Base-by-base conservation (phyloP, 2,329 filamentous ascomycete genomes). In the Botrytis pseudocinerea region DNA sequence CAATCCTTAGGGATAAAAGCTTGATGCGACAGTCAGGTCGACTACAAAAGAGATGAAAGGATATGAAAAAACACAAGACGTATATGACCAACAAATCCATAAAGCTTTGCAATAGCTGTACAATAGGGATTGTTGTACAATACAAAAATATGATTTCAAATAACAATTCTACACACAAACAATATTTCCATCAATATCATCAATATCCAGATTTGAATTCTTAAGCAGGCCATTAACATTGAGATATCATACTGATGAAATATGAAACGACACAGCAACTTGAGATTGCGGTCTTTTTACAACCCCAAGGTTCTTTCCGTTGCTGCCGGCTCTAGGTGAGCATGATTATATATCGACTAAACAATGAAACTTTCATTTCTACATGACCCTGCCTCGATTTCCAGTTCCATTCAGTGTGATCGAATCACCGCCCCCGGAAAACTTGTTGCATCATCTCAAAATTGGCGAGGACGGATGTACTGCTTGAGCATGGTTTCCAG, bases 171-270 rank as follows among this genome's bases (percentile, higher is more conserved):
- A 16, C n/a, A n/a, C 14, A 2, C 48, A n/a, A n/a, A 54, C 5
- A 1, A 54, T 54, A n/a, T 16, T 6, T 16, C 25, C 3, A 8
- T n/a, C 12, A 25, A 3, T 0, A n/a, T n/a, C 12, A n/a, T 7
- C 48, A 8, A 16, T 6, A 54, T n/a, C 2, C 14, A 7, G 12
- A 54, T n/a, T n/a, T 16, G 25, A 0, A 51, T 51, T 2, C 48
- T 54, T 7, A 25, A 7, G 16, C 6, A 54, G 0, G 2, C 48
- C 25, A n/a, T n/a, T 12, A 54, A n/a, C 12, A 54, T 54, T 6
- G 48, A 7, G 25, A 16, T 16, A 22, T 7, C 12, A n/a, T 54
- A 54, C 25, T 54, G 12, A 54, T 2, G 25, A n/a, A n/a, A 12
- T 7, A n/a, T 54, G 25, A n/a, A 54, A n/a, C n/a, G 25, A 6